These are phyloP conservation scores for Didymella segeticola DNA, from an alignment of 2,329 filamentous ascomycete species.

Conservation along the genomic window DNA sequence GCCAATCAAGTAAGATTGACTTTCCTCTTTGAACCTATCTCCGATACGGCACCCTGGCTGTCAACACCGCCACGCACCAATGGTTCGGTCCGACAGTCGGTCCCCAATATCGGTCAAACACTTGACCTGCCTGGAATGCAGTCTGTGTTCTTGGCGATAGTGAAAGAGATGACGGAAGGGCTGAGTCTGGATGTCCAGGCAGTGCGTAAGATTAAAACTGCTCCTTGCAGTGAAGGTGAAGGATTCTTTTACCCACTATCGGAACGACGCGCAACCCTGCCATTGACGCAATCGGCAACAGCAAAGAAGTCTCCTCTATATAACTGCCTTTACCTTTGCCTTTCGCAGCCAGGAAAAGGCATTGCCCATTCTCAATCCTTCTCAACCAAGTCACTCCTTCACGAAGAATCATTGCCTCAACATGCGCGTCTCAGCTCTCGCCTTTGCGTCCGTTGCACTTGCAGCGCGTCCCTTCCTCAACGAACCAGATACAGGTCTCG, in stretches of 20 bases:
- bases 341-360: constrained; percentile 1
- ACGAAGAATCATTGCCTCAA: constrained; percentile 22
- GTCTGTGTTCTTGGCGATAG: constrained; percentile 7
- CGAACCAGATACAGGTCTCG: constrained; percentile 47
- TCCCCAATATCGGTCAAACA: constrained; percentile 16
- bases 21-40: constrained; percentile 12
- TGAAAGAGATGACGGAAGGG: constrained; percentile 15
- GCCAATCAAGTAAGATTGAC: constrained; percentile 8
- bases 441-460: constrained; percentile 35
- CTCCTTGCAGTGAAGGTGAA: constrained; percentile 9
- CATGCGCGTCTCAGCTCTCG: constrained; percentile 32
- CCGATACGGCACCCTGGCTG: constrained; percentile 4
- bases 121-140: constrained; percentile 14
- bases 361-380: constrained; percentile 7
- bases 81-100: constrained; percentile 12
- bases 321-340: background rate
- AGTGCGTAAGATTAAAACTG: constrained; percentile 9
- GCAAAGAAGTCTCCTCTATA: background rate
- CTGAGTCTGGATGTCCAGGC: constrained; percentile 3
- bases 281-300: background rate
- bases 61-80: background rate
- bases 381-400: constrained; percentile 4
- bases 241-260: background rate
- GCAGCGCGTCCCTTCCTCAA: constrained; percentile 45
- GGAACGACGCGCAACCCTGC: background rate